Base-by-base conservation (phyloP, 345 rosid genomes). In the Citrus cavaleriei region DNA sequence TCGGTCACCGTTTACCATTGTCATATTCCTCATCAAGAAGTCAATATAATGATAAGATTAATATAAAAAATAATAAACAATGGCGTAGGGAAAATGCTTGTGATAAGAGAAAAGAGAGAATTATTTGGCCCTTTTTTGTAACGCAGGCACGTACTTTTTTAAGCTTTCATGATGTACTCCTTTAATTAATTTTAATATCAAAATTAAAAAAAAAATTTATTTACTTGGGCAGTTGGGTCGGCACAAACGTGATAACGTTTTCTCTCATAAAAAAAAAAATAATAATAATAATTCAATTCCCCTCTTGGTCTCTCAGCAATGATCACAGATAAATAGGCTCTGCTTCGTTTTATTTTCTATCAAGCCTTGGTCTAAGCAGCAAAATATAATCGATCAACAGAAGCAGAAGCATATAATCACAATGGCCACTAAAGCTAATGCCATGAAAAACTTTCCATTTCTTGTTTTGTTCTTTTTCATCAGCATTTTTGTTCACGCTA, bases 161-260 rank as follows among this genome's bases (percentile, higher is more conserved):
- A 9, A n/a, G 16, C 25, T 60, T 37, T 35, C 18, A 25, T 70
- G 14, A 70, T 70, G 60, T 2, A 70, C 16, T n/a, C 13, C 22
- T 4, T 32, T 37, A 28, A 30, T 66, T 66, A 16, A 66, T 32
- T 10, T 16, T 1, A 54, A 54, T 16, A 0, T 1, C 58, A 54
- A 54, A 54, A 22, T 34, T 21, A 40, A 40, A 35, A 35, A 37
- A 35, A 21, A 34, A 28, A 28, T 28, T 10, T 7, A 61, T 8
- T 24, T 25, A 38, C 42, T 62, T 74, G 68, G 25, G 58, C 68
- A 27, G 51, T 73, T 73, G 21, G 76, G 70, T 75, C 28, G 69
- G 78, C 70, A 18, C 30, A 9, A 75, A 75, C 28, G 70, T 75
- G 78, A 75, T 21, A 42, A 63, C 61, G 16, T 60, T 49, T 60